Percentiles rank a stretch among this genome's conserved stretches.
Evolutionary conservation across 2,329 filamentous ascomycete species (phyloP).

Genomic region (Colletotrichum eremochloae): DNA sequence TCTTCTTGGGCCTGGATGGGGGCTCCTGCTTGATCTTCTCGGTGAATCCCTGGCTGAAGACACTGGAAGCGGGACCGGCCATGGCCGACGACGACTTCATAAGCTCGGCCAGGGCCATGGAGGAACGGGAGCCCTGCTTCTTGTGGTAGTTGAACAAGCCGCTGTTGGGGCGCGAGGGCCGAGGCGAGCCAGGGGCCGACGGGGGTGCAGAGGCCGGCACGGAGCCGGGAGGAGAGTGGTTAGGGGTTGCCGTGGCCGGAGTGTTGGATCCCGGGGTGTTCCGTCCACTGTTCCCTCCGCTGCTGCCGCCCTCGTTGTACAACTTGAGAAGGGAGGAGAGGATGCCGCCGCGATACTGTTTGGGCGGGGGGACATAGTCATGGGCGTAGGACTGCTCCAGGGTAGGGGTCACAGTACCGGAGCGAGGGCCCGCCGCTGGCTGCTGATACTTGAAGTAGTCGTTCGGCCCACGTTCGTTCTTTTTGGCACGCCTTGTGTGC

Average conservation of each 20-base stretch:
- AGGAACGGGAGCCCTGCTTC: conserved; percentile 58
- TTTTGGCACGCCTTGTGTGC: conserved; percentile 49
- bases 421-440: conserved; percentile 46
- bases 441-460: conserved; percentile 50
- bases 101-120: conserved; percentile 63
- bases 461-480: conserved; percentile 32
- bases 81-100: conserved; percentile 68
- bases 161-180: conserved; percentile 52
- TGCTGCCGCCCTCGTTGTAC: conserved; percentile 64
- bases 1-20: conserved; percentile 53
- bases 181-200: conserved; percentile 46
- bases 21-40: conserved; percentile 59
- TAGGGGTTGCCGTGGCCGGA: conserved; percentile 57
- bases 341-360: conserved; percentile 79
- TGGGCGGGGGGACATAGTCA: conserved; percentile 74
- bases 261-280: conserved; percentile 58
- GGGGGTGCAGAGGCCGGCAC: conserved; percentile 53
- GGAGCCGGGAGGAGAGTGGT: conserved; percentile 56
- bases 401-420: conserved; percentile 55
- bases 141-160: conserved; percentile 58
- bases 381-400: conserved; percentile 63
- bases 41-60: conserved; percentile 58
- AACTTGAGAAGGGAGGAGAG: conserved; percentile 80
- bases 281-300: conserved; percentile 53
- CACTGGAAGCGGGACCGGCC: conserved; percentile 60